Evolutionary conservation across 2,329 filamentous ascomycete species (phyloP), one percentile per base, ranked within the genome.

Genomic region (Aspergillus thermomutatus): DNA sequence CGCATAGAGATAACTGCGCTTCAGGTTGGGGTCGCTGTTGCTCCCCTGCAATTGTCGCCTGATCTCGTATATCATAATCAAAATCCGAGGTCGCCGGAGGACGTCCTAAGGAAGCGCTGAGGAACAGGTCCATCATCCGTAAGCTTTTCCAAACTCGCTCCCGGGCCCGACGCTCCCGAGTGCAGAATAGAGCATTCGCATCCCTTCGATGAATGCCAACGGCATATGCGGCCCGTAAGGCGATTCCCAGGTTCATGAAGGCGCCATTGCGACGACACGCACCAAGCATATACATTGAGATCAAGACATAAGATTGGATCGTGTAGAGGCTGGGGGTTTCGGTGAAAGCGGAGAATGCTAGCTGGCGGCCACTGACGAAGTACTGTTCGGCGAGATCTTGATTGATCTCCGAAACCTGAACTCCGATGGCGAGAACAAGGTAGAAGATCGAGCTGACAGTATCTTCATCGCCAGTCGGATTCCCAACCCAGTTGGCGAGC

Each of bases 101-200:
- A n/a, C 80, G 74, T 6, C 80, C 80, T 8, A 83, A 65, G 1
- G 78, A 75, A 25, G 77, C 79, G 60, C 79, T 82, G 57, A 82
- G 77, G 40, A 81, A 79, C 52, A 82, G 69, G 56, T 82, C 80
- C 50, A 82, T 74, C 52, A 82, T 77, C 2, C 80, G 75, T 4
- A 82, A 67, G 60, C 79, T 82, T 63, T 80, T 82, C 80, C 80
- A 83, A 21, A 82, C 78, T 3, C 79, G 74, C 59, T 82, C 79
- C 54, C 80, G 69, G 4, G 76, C 72, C 27, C 70, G 62, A 51
- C 73, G 71, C 47, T 77, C 75, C 2, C 73, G 65, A 1, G 66
- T 63, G 28, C 78, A 79, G 59, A 81, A 82, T 1, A 80, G 73
- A 27, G 77, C 77, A 56, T 81, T 82, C 11, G 80, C 79, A 63